Percentiles rank a stretch among this genome's conserved stretches.
phyloP scores from a whole-genome alignment of 2,329 filamentous ascomycete species.

The Aureobasidium sp. region DNA sequence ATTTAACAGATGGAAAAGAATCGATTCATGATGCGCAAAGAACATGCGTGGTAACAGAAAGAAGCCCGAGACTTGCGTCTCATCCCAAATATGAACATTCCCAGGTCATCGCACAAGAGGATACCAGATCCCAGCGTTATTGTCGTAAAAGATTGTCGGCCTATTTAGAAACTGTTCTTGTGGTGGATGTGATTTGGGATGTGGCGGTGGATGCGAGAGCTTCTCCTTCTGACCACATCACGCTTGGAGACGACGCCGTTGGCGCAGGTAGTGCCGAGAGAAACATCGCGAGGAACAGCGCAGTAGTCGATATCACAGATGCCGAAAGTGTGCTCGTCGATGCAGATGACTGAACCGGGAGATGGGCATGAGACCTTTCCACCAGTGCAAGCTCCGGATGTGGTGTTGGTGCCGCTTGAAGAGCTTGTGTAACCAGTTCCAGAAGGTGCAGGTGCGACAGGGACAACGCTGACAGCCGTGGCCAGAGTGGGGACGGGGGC shows the following conservation, averaged over 20 bases:
- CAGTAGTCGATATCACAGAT: slow-evolving; percentile 47
- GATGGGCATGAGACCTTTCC: slow-evolving; percentile 40
- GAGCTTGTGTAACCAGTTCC: slow-evolving; percentile 16
- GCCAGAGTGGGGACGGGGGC: slow-evolving; percentile 9
- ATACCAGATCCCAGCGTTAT: slow-evolving; percentile 2
- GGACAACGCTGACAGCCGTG: slow-evolving; percentile 13
- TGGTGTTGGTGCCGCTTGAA: slow-evolving; percentile 3
- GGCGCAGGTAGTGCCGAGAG: slow-evolving; percentile 46
- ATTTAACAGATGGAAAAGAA: neutral
- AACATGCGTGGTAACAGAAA: neutral
- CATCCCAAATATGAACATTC: neutral
- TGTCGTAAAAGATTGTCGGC: neutral
- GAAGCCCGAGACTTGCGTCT: slow-evolving; percentile 16
- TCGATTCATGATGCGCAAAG: slow-evolving; percentile 9
- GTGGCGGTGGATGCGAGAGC: slow-evolving; percentile 26
- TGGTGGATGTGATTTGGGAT: slow-evolving; percentile 13
- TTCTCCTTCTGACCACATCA: slow-evolving; percentile 23
- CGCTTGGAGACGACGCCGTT: slow-evolving; percentile 36
- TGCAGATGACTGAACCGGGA: slow-evolving; percentile 49
- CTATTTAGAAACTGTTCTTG: slow-evolving; percentile 12
- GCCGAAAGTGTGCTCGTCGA: slow-evolving; percentile 46
- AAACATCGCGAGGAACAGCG: slow-evolving; percentile 44
- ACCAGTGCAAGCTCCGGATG: slow-evolving; percentile 25
- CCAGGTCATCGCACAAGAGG: neutral
- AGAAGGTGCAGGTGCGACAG: slow-evolving; percentile 20